Percentiles rank a stretch among this genome's conserved stretches.
phyloP scores from a whole-genome alignment of 352 stramenopile species.

The Halophytophthora batemanensis region DNA sequence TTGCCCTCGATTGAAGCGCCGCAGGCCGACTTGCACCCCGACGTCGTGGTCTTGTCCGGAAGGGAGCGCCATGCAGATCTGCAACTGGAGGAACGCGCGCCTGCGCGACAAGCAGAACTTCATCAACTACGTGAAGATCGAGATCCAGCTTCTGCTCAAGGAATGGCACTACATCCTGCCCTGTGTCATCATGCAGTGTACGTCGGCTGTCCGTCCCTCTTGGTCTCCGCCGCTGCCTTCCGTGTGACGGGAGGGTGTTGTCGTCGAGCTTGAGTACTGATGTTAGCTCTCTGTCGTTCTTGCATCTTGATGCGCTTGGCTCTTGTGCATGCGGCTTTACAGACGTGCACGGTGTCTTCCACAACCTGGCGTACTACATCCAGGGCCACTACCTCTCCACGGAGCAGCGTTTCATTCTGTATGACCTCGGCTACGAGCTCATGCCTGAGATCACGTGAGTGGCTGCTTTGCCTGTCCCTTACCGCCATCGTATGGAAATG shows the following conservation, averaged over 20 bases:
- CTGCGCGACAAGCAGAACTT: slow-evolving; percentile 56
- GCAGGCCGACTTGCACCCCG: no score
- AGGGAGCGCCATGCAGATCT: slow-evolving; percentile 1
- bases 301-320: not conserved
- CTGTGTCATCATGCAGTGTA: slow-evolving; percentile 83
- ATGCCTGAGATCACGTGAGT: slow-evolving; percentile 61
- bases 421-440: slow-evolving; percentile 76
- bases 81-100: slow-evolving; percentile 37
- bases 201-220: slow-evolving; percentile 6
- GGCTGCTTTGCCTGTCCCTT: slow-evolving; percentile 1
- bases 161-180: slow-evolving; percentile 78
- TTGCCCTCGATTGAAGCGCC: no score
- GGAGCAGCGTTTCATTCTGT: slow-evolving; percentile 68
- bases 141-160: slow-evolving; percentile 50
- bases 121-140: slow-evolving; percentile 59
- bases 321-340: not conserved
- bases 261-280: not conserved
- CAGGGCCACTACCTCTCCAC: slow-evolving; percentile 60
- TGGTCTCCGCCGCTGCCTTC: not conserved
- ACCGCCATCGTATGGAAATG: no score
- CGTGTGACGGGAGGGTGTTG: no score
- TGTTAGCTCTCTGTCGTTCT: not conserved
- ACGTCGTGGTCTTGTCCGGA: slow-evolving; percentile 1
- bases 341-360: slow-evolving; percentile 81
- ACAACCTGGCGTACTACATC: slow-evolving; percentile 87